Base-by-base conservation (phyloP, 2,329 filamentous ascomycete species). In the Metarhizium robertsii region DNA sequence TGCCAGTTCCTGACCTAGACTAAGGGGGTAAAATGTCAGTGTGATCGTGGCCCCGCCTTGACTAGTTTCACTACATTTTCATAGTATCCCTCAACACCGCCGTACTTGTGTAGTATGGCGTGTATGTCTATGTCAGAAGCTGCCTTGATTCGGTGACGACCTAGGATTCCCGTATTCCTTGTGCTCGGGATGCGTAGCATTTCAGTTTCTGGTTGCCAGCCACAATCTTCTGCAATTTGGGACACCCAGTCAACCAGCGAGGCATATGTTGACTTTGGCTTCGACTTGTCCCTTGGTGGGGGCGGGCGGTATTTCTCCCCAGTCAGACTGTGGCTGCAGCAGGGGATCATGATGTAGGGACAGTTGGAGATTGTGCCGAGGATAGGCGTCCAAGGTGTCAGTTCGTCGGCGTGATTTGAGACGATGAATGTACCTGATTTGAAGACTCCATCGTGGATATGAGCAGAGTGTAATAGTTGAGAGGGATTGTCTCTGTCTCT, bases 331-430 rank as follows among this genome's bases (percentile, higher is more conserved):
- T 97, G 91, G 60, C 90, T 95, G 73, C 94, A 99, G 74, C 94
- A 99, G 1, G 94, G 94, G 48, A 99, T 96, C 62, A 89, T 88
- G 59, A 99, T 83, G 69, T 96, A 99, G 0, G 91, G 87, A 11
- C 87, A 87, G 2, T 81, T 73, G 0, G 87, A 91, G 2, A 90
- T 74, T 6, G 83, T 81, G 1, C 90, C 92, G 45, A 99, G 81
- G 18, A 97, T 79, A 0, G 94, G 94, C 0, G 94, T 97, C 94
- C 94, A 99, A 0, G 90, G 84, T 0, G 94, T 99, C 14, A 99
- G 79, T 72, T 99, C 92, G 67, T 99, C 94, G 11, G 92, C 92
- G 69, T 99, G 94, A 66, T 99, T 99, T 51, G 91, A 95, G 60
- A 99, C 87, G 64, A 99, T 90, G 70, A 99, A 99, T 0, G 90